A percentile compares a stretch with the other conserved stretches of the same genome.
These are phyloP conservation scores for Prunus mume DNA, from an alignment of 306 rosid species.

Conservation along the genomic window DNA sequence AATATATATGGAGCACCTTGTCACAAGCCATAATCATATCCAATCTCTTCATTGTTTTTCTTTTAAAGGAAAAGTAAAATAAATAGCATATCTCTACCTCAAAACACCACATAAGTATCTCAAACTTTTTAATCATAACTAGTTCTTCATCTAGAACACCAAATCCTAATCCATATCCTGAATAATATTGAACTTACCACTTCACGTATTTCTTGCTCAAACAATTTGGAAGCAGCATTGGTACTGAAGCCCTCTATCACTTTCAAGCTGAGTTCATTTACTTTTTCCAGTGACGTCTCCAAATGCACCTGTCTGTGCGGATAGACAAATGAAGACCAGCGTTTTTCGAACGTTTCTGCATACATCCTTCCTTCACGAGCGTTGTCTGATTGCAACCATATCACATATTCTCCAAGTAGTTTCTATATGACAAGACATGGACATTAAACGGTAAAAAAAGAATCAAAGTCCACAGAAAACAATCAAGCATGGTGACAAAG, in stretches of 20 bases:
- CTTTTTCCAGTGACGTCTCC: constrained; percentile 55
- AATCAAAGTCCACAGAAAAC: constrained; percentile 4
- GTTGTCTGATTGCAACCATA: constrained; percentile 64
- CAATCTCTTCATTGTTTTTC: too few relatives aligned
- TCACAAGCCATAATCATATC: too few relatives aligned
- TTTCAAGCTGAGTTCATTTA: constrained; percentile 53
- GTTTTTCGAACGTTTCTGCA: constrained; percentile 62
- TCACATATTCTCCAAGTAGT: constrained; percentile 62
- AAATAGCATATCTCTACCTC: too few relatives aligned
- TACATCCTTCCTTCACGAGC: constrained; percentile 62
- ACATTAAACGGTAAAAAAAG: not conserved
- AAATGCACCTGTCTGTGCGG: constrained; percentile 44
- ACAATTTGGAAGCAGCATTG: constrained; percentile 66
- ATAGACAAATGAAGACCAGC: constrained; percentile 51
- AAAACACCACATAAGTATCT: too few relatives aligned
- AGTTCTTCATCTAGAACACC: not conserved
- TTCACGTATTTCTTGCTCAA: constrained; percentile 78
- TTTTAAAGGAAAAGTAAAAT: too few relatives aligned
- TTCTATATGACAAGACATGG: constrained; percentile 41
- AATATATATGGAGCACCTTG: too few relatives aligned
- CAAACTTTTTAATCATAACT: not conserved
- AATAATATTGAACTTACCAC: constrained; percentile 49
- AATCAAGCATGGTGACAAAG: not conserved
- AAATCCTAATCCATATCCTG: not conserved
- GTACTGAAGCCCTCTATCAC: constrained; percentile 65